Conservation (phyloP, 106 monocot species). For the Dactylorhiza incarnata region DNA sequence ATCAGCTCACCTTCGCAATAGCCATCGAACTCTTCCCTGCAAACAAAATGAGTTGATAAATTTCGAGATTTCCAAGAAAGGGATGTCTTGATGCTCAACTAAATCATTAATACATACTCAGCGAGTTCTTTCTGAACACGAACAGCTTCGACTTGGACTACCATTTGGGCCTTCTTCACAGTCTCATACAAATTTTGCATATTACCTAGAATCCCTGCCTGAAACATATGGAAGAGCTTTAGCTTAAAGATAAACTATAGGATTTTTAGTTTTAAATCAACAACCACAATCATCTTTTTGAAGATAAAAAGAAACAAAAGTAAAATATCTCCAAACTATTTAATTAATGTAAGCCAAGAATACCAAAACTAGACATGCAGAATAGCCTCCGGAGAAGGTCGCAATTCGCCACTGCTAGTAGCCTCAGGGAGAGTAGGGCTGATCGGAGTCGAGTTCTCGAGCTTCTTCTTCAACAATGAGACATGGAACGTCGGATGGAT, state of each 20-base stretch:
- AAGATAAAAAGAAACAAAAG: not conserved
- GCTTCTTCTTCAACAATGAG: no score
- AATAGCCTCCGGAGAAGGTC: no score
- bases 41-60: slow-evolving; percentile 3
- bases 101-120: slow-evolving; percentile 44
- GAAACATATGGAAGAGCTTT: not conserved
- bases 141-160: slow-evolving; percentile 98
- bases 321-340: not conserved
- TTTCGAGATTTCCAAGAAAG: not conserved
- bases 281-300: not conserved
- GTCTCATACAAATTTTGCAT: slow-evolving; percentile 99
- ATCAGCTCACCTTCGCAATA: slow-evolving; percentile 97
- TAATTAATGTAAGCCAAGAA: not conserved
- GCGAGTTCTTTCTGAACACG: slow-evolving; percentile 97
- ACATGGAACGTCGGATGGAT: no score
- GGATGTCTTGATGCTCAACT: not conserved
- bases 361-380: not conserved
- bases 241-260: not conserved
- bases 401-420: no score
- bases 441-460: no score
- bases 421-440: no score
- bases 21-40: slow-evolving; percentile 97
- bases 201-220: slow-evolving; percentile 84
- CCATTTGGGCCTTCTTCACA: slow-evolving; percentile 99
- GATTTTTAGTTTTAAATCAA: not conserved